Percentiles rank a stretch among this genome's conserved stretches.
Evolutionary conservation across 768 basidiomycete species (phyloP).

Genomic region (Lepiota brunneoincarnata): DNA sequence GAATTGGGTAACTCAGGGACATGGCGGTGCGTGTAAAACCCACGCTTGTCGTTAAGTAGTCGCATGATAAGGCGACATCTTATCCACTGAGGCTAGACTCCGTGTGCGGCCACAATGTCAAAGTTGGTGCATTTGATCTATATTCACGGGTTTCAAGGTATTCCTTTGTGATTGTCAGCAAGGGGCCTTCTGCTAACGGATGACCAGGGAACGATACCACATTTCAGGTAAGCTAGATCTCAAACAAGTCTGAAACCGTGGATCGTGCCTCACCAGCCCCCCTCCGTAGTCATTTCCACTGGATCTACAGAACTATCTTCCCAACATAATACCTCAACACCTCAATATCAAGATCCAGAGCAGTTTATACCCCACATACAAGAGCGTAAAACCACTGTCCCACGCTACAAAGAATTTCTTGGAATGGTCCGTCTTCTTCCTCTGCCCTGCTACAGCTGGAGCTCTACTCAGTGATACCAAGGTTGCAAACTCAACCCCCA

Average conservation of each 20-base stretch:
- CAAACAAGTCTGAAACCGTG: not conserved
- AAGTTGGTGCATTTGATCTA: slow-evolving; percentile 49
- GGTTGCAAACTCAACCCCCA: slow-evolving; percentile 52
- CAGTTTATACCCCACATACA: slow-evolving; percentile 60
- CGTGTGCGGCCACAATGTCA: slow-evolving; percentile 8
- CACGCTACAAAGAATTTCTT: slow-evolving; percentile 51
- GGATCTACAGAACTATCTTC: slow-evolving; percentile 45
- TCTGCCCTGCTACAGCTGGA: not conserved
- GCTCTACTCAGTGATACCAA: slow-evolving; percentile 18
- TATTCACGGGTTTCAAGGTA: slow-evolving; percentile 59
- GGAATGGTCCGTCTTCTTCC: slow-evolving; percentile 39
- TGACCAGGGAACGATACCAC: slow-evolving; percentile 51
- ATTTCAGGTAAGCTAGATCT: slow-evolving; percentile 41
- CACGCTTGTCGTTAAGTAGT: too few relatives aligned
- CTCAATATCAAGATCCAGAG: slow-evolving; percentile 38
- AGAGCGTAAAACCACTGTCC: slow-evolving; percentile 51
- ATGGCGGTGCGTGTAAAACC: too few relatives aligned
- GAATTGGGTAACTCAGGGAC: too few relatives aligned
- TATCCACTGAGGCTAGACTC: too few relatives aligned
- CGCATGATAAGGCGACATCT: too few relatives aligned
- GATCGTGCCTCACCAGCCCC: not conserved
- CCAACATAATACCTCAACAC: slow-evolving; percentile 29
- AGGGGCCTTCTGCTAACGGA: slow-evolving; percentile 1
- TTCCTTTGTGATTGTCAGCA: not conserved
- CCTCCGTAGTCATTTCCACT: slow-evolving; percentile 48